These are phyloP conservation scores for Rhodotorula kratochvilovae DNA, from an alignment of 768 basidiomycete species.

Conservation along the genomic window DNA sequence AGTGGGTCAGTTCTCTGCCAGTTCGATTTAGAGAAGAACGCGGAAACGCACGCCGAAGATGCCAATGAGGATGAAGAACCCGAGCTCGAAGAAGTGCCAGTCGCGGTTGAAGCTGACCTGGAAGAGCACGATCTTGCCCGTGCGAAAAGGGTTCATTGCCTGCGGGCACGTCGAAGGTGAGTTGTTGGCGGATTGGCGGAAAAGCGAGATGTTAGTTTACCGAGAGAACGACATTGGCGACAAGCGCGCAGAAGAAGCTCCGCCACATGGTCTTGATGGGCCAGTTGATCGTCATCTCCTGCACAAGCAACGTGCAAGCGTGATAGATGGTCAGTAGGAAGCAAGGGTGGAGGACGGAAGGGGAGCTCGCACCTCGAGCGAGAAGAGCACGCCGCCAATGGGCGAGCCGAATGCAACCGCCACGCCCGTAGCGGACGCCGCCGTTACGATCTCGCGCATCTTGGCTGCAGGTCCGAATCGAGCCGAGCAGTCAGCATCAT, in stretches of 20 bases:
- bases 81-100: constrained; percentile 99
- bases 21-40: not conserved
- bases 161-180: constrained; percentile 43
- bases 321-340: not conserved
- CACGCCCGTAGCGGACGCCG: constrained; percentile 94
- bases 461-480: constrained; percentile 47
- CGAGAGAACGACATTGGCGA: constrained; percentile 91
- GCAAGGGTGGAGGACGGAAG: not conserved
- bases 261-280: constrained; percentile 98
- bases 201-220: constrained; percentile 54
- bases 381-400: constrained; percentile 94
- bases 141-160: constrained; percentile 98
- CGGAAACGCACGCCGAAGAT: constrained; percentile 74
- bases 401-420: constrained; percentile 98
- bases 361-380: constrained; percentile 72
- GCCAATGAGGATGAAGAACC: constrained; percentile 90
- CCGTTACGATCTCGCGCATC: constrained; percentile 81
- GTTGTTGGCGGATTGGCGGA: not conserved
- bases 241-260: constrained; percentile 92
- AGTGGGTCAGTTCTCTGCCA: not conserved
- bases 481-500: no score
- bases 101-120: constrained; percentile 95
- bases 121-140: constrained; percentile 95
- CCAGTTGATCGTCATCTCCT: constrained; percentile 99
- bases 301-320: no score